These are phyloP conservation scores for Plasmopara viticola DNA, from an alignment of 352 stramenopile genomes.

Conservation along the genomic window DNA sequence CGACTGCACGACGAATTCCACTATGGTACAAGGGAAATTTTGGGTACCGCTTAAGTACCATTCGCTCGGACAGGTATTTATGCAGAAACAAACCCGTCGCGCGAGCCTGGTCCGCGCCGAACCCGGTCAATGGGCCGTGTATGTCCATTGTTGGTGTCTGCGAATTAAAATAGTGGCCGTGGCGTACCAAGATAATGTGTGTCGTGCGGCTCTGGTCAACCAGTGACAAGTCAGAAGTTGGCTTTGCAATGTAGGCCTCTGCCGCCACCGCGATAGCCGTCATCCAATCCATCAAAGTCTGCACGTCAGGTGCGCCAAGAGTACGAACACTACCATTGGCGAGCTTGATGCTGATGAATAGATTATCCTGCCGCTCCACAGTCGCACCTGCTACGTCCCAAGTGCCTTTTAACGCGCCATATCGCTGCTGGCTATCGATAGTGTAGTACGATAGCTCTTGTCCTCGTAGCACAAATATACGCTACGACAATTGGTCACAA, in stretches of 20 bases:
- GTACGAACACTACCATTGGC: constrained; percentile 27
- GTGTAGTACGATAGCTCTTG: constrained; percentile 71
- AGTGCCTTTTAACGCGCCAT: constrained; percentile 55
- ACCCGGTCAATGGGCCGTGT: constrained; percentile 45
- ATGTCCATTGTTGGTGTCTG: constrained; percentile 44
- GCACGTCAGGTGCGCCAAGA: constrained; percentile 42
- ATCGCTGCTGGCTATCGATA: constrained; percentile 43
- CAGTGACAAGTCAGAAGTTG: constrained; percentile 35
- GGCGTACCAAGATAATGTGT: constrained; percentile 62
- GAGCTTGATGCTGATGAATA: constrained; percentile 24
- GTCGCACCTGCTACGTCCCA: constrained; percentile 39
- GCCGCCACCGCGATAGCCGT: constrained; percentile 53
- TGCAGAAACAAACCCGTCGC: constrained; percentile 44
- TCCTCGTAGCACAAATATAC: constrained; percentile 62
- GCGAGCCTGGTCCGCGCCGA: constrained; percentile 43
- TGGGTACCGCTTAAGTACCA: constrained; percentile 52
- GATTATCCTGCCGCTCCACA: constrained; percentile 49
- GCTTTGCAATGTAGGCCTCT: constrained; percentile 32
- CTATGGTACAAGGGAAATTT: constrained; percentile 58
- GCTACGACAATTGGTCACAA: constrained; percentile 19
- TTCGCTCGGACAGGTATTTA: constrained; percentile 37
- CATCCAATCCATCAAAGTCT: constrained; percentile 71
- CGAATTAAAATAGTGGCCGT: constrained; percentile 55
- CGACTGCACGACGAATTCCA: constrained; percentile 37
- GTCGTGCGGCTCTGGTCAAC: constrained; percentile 66